A percentile compares a stretch with the other conserved stretches of the same genome.
Conservation (phyloP, 192 early-diverging fungal species). For the Gonapodya prolifera region DNA sequence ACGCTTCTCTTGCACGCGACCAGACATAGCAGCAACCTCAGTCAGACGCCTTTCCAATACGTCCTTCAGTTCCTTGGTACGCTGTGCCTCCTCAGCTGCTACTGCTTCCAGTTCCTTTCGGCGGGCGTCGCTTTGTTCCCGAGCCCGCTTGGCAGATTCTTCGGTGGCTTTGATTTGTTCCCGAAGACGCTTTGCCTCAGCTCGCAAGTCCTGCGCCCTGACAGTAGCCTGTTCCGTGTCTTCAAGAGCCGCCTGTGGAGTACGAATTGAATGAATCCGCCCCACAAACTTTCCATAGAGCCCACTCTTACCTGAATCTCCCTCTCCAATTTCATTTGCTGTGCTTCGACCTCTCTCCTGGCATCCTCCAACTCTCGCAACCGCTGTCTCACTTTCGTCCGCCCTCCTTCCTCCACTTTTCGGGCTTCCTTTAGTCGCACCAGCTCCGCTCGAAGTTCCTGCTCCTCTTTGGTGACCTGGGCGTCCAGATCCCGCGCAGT, state of each 20-base stretch:
- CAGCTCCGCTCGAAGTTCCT: not conserved
- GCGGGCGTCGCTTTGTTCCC: not conserved
- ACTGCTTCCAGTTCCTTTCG: not conserved
- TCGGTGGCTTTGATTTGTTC: not conserved
- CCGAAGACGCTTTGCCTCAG: not conserved
- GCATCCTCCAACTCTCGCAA: not conserved
- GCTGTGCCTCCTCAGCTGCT: not conserved
- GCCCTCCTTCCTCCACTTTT: not conserved
- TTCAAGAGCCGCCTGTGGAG: not conserved
- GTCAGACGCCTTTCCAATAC: not conserved
- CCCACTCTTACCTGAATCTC: not conserved
- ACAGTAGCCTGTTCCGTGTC: not conserved
- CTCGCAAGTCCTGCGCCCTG: not conserved
- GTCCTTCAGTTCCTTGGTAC: not conserved
- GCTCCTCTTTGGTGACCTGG: not conserved
- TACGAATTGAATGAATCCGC: no score
- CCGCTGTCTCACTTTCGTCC: not conserved
- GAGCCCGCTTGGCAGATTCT: not conserved
- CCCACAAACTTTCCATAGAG: not conserved
- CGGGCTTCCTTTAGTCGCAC: not conserved
- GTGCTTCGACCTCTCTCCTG: not conserved
- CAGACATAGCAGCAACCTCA: not conserved
- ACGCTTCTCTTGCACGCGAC: not conserved
- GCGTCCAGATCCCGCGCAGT: not conserved
- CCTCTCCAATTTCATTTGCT: not conserved